phyloP scores from a whole-genome alignment of 306 rosid genomes.

The Trifolium subterraneum region DNA sequence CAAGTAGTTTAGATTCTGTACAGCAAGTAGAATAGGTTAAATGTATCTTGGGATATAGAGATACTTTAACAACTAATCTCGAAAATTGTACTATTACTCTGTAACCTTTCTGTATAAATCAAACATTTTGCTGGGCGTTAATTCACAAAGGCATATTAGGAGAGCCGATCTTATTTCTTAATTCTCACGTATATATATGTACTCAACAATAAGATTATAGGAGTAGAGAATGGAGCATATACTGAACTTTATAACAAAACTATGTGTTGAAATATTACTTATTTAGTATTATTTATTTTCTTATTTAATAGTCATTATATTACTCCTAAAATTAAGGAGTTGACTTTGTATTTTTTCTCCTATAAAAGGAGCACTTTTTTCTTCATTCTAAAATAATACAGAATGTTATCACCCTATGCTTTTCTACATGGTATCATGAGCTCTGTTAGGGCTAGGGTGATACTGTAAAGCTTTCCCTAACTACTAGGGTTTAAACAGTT shows the following conservation, averaged over 20 bases:
- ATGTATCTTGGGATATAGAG: neutral
- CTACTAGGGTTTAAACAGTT: too few relatives aligned
- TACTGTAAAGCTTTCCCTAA: too few relatives aligned
- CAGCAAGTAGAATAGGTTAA: constrained; percentile 12
- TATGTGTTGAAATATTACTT: too few relatives aligned
- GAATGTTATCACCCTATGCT: too few relatives aligned
- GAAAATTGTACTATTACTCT: neutral
- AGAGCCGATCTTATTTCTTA: neutral
- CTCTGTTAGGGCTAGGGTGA: too few relatives aligned
- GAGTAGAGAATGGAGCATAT: constrained; percentile 11
- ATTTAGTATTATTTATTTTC: neutral
- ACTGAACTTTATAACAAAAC: constrained; percentile 34
- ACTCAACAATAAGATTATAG: constrained; percentile 31
- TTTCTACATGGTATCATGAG: too few relatives aligned
- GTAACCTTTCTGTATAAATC: neutral
- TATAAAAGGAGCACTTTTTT: neutral
- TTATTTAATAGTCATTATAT: neutral
- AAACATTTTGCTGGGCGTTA: neutral
- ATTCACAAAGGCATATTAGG: constrained; percentile 1
- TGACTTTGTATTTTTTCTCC: neutral
- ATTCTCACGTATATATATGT: neutral
- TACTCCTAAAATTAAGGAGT: neutral
- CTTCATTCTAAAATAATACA: too few relatives aligned
- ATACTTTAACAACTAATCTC: neutral
- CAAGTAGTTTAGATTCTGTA: constrained; percentile 3